phyloP scores from a whole-genome alignment of 2,329 filamentous ascomycete genomes.

The Penicillium sp. region DNA sequence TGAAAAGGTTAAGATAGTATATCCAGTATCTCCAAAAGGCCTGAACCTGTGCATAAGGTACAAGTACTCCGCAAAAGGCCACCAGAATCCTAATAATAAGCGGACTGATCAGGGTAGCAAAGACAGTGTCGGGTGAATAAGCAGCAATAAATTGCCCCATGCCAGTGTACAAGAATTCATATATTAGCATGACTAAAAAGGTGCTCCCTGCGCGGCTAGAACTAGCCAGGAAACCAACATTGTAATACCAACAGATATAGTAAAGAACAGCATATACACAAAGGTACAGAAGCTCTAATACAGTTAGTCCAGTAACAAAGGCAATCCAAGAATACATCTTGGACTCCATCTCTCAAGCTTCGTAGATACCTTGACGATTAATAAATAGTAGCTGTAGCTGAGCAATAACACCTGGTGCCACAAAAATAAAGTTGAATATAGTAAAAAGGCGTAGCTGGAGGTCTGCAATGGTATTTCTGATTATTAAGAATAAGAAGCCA shows the following conservation, averaged over 20 bases:
- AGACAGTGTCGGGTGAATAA: slow-evolving; percentile 68
- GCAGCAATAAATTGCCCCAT: slow-evolving; percentile 82
- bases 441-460: slow-evolving; percentile 78
- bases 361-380: slow-evolving; percentile 71
- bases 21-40: slow-evolving; percentile 41
- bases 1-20: slow-evolving; percentile 38
- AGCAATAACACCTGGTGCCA: slow-evolving; percentile 49
- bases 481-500: slow-evolving; percentile 67
- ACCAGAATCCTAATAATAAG: slow-evolving; percentile 64
- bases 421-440: slow-evolving; percentile 61
- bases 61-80: too few relatives aligned
- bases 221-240: slow-evolving; percentile 57
- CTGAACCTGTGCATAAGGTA: too few relatives aligned
- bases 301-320: slow-evolving; percentile 70
- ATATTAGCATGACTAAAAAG: slow-evolving; percentile 74
- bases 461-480: slow-evolving; percentile 66
- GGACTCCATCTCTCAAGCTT: slow-evolving; percentile 68
- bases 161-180: slow-evolving; percentile 71
- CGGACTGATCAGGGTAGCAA: slow-evolving; percentile 74
- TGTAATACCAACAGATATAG: slow-evolving; percentile 75
- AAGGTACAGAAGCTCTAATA: slow-evolving; percentile 73
- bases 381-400: slow-evolving; percentile 70
- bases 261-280: slow-evolving; percentile 68
- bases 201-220: slow-evolving; percentile 49
- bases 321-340: slow-evolving; percentile 76